These are phyloP conservation scores for Geotrichum siamense DNA, from an alignment of 1,139 yeast species.

Conservation along the genomic window DNA sequence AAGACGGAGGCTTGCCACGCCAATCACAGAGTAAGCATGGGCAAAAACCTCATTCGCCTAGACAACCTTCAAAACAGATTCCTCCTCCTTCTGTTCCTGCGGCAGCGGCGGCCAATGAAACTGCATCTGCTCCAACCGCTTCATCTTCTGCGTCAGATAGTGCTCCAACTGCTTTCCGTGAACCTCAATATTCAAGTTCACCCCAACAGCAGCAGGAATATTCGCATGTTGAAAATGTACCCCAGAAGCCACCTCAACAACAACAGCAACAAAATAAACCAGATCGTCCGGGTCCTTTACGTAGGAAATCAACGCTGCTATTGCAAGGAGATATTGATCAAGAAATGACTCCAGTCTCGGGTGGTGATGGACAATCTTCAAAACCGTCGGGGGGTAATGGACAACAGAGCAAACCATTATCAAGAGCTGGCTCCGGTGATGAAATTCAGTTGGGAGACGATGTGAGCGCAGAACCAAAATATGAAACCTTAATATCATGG, in stretches of 20 bases:
- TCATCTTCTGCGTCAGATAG: not conserved
- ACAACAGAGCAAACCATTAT: constrained; percentile 27
- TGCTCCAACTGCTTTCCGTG: not conserved
- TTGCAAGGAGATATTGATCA: constrained; percentile 27
- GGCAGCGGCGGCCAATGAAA: constrained; percentile 1
- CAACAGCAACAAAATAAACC: not conserved
- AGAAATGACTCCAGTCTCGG: constrained; percentile 23
- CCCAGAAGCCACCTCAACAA: not conserved
- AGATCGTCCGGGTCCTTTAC: constrained; percentile 11
- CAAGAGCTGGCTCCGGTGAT: constrained; percentile 38
- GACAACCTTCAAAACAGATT: constrained; percentile 2
- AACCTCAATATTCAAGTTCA: not conserved
- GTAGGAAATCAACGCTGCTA: constrained; percentile 26
- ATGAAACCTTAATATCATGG: constrained; percentile 82
- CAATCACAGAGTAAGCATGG: constrained; percentile 1
- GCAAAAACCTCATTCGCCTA: not conserved
- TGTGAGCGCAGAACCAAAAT: constrained; percentile 26
- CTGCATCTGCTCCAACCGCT: not conserved
- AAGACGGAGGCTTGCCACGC: constrained; percentile 15
- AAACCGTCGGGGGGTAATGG: constrained; percentile 4
- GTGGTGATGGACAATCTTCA: not conserved
- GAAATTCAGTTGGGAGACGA: constrained; percentile 33
- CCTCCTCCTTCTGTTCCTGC: constrained; percentile 1
- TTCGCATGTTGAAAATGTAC: constrained; percentile 9
- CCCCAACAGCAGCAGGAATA: constrained; percentile 10